Percentiles rank a stretch among this genome's conserved stretches.
phyloP scores from a whole-genome alignment of 495 filamentous ascomycete genomes.

The Penicillium goetzii region DNA sequence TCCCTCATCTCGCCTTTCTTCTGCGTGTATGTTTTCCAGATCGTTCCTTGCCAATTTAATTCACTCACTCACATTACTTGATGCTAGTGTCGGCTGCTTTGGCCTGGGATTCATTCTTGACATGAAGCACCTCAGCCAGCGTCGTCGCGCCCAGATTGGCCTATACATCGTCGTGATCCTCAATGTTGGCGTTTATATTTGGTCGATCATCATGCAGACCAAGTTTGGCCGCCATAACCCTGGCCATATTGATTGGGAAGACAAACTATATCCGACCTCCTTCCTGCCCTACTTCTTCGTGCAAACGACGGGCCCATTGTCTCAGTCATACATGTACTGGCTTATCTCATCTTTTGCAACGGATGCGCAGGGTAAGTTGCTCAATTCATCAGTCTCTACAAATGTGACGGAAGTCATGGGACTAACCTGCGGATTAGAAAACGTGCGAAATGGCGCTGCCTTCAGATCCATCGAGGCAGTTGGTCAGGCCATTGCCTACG shows the following conservation, averaged over 20 bases:
- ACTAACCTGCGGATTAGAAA: slow-evolving; percentile 23
- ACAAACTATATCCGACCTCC: slow-evolving; percentile 28
- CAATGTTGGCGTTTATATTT: slow-evolving; percentile 36
- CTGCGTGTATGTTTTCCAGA: slow-evolving; percentile 34
- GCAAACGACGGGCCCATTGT: slow-evolving; percentile 36
- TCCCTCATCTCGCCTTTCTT: slow-evolving; percentile 39
- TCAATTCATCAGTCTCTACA: neutral
- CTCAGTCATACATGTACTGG: slow-evolving; percentile 42
- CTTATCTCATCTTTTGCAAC: slow-evolving; percentile 36
- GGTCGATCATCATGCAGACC: slow-evolving; percentile 38
- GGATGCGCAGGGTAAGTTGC: slow-evolving; percentile 33
- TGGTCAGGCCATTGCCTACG: slow-evolving; percentile 36
- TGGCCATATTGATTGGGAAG: slow-evolving; percentile 34
- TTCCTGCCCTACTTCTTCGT: slow-evolving; percentile 41
- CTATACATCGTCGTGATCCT: slow-evolving; percentile 35
- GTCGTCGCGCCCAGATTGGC: slow-evolving; percentile 36
- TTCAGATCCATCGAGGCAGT: slow-evolving; percentile 38
- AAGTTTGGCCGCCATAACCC: slow-evolving; percentile 32
- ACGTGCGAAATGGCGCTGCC: slow-evolving; percentile 37
- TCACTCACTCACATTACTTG: neutral
- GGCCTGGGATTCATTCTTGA: slow-evolving; percentile 39
- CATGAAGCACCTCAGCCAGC: slow-evolving; percentile 35
- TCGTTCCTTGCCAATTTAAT: neutral
- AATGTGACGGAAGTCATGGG: neutral
- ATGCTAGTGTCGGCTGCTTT: slow-evolving; percentile 33